Evolutionary conservation across 208 protist species (phyloP).

Genomic region (Wallacemonas sp.): DNA sequence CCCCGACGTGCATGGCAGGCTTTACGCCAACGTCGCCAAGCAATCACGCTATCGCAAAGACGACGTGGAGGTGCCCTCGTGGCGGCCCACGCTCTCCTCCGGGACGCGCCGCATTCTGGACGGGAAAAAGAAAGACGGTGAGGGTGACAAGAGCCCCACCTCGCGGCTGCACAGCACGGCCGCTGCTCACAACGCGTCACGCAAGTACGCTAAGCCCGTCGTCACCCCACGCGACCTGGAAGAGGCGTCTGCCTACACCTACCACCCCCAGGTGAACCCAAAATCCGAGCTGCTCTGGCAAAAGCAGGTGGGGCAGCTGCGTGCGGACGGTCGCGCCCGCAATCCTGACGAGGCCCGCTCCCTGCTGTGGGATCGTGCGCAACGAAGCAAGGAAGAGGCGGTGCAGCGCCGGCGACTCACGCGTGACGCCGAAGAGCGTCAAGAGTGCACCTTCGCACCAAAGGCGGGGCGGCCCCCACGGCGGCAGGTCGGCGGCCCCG

Average conservation of each 20-base stretch:
- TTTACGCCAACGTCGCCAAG: conserved; percentile 45
- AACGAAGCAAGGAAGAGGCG: conserved; percentile 46
- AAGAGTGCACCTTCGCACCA: conserved; percentile 69
- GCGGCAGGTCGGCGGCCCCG: conserved; percentile 27
- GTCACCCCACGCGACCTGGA: conserved; percentile 39
- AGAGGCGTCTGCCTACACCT: conserved; percentile 37
- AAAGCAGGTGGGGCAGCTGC: conserved; percentile 41
- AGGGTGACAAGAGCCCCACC: conserved; percentile 25
- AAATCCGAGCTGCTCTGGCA: conserved; percentile 54
- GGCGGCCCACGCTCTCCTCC: conserved; percentile 19
- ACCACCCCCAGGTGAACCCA: conserved; percentile 44
- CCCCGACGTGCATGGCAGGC: conserved; percentile 38
- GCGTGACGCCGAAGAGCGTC: conserved; percentile 30
- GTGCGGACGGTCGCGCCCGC: conserved; percentile 35
- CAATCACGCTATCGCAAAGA: conserved; percentile 28
- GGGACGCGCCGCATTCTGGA: conserved; percentile 24
- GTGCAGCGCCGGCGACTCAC: conserved; percentile 22
- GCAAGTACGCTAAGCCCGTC: conserved; percentile 20
- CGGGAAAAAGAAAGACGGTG: conserved; percentile 27
- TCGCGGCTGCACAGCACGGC: conserved; percentile 23
- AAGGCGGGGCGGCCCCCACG: conserved; percentile 50
- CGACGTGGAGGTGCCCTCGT: not conserved
- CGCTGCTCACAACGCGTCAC: not conserved
- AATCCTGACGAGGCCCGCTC: conserved; percentile 45
- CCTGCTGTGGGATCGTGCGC: conserved; percentile 61